Evolutionary conservation across 1,139 yeast genomes (phyloP).

Genomic region (Hanseniaspora sp.): DNA sequence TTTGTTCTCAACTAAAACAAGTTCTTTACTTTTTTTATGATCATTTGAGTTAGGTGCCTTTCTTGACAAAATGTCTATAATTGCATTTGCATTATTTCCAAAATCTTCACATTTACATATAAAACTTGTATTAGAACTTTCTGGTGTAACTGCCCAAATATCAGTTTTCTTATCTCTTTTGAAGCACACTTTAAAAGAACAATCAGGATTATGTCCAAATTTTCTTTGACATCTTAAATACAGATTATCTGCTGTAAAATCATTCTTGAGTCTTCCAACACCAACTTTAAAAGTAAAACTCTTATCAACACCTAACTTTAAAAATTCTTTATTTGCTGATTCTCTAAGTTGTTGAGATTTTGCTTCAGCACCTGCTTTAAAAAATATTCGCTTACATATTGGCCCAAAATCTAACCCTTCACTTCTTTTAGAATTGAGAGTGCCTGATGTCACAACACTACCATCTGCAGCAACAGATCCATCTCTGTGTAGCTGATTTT

Average conservation of each 20-base stretch:
- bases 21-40: not conserved
- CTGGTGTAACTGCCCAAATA: conserved; percentile 3
- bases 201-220: not conserved
- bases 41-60: not conserved
- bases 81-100: not conserved
- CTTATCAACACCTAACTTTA: not conserved
- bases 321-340: not conserved
- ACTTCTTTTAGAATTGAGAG: not conserved
- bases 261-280: not conserved
- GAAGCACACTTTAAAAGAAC: not conserved
- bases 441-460: not conserved
- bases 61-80: not conserved
- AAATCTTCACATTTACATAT: conserved; percentile 9
- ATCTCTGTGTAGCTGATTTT: not conserved
- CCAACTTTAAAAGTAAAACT: conserved; percentile 8
- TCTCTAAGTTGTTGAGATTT: conserved; percentile 3
- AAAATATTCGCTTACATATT: not conserved
- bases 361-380: not conserved
- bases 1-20: not conserved
- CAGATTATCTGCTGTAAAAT: conserved; percentile 1
- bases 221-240: conserved; percentile 9
- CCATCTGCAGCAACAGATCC: not conserved
- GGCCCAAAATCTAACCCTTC: conserved; percentile 1
- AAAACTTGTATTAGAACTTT: conserved; percentile 1
- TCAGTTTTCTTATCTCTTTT: conserved; percentile 6